Base-by-base conservation (phyloP, 2,329 filamentous ascomycete species). In the Aspergillus nomiae region DNA sequence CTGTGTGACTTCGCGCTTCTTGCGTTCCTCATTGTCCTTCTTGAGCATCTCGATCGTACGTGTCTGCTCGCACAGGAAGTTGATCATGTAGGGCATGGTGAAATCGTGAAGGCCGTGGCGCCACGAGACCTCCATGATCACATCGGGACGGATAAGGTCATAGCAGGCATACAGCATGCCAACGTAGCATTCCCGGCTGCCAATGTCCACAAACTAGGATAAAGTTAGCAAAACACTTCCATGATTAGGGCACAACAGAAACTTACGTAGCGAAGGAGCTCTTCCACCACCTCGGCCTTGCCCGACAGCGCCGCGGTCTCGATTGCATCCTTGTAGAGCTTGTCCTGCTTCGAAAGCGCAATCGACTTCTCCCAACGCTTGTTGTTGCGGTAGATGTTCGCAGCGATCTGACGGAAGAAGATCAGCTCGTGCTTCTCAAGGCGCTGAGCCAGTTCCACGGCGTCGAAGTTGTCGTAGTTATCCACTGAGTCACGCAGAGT, bases 21-120 rank as follows among this genome's bases (percentile, higher is more conserved):
- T 97, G 74, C 94, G 90, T 76, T 94, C 92, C 80, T 99, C 96
- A 75, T 98, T 99, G 81, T 99, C 96, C 66, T 92, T 92, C 85
- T 96, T 96, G 65, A 99, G 86, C 63, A 85, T 78, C 63, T 93
- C 88, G 70, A 99, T 90, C 61, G 96, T 90, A 69, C 90, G 89
- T 45, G 92, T 93, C 81, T 98, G 94, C 80, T 97, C 93, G 70
- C 90, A 88, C 67, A 99, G 85, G 83, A 96, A 91, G 83, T 98
- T 99, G 87, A 99, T 98, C 92, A 99, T 96, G 85, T 96, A 99
- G 21, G 95, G 95, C 96, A 99, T 99, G 55, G 94, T 96, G 82
- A 97, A 99, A 83, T 99, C 95, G 73, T 90, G 89, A 45, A 99
- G 90, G 64, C 93, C 92, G 76, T 97, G 86, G 71, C 95, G 94